Conservation (phyloP, 2,329 filamentous ascomycete species). For the Didymella segeticola region DNA sequence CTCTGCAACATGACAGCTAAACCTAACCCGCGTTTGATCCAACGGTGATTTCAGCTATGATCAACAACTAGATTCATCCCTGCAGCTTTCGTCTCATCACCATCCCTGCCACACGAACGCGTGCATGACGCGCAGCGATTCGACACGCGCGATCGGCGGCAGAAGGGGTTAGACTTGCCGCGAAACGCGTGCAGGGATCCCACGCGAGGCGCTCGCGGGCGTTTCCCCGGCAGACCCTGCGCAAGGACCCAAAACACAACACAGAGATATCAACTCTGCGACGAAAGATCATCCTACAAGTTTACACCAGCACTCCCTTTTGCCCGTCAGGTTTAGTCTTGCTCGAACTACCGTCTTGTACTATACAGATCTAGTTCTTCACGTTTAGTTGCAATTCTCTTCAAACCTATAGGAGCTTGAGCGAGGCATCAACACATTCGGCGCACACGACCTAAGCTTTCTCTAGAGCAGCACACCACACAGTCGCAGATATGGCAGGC, state of each 20-base stretch:
- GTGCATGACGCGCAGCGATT: constrained; percentile 4
- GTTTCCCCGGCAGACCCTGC: constrained; percentile 24
- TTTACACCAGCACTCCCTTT: neutral
- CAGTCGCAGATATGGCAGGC: constrained; percentile 36
- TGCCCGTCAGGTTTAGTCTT: neutral
- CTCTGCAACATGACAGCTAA: neutral
- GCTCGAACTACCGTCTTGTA: neutral
- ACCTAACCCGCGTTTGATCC: neutral
- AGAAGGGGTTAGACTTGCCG: constrained; percentile 5
- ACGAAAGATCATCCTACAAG: neutral
- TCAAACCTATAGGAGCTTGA: neutral
- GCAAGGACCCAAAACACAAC: constrained; percentile 31
- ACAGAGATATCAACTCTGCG: constrained; percentile 2
- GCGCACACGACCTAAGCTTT: constrained; percentile 7
- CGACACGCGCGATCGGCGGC: constrained; percentile 15
- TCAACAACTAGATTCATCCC: neutral
- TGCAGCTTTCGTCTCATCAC: neutral
- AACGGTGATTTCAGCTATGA: neutral
- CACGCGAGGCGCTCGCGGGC: constrained; percentile 22
- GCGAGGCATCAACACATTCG: neutral
- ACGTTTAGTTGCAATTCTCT: neutral
- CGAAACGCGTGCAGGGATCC: constrained; percentile 19
- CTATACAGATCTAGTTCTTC: neutral
- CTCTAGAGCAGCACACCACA: neutral
- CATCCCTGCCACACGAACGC: constrained; percentile 1